Evolutionary conservation across 495 filamentous ascomycete genomes (phyloP), one percentile per base, ranked within the genome.

Genomic region (Penicillium waksmanii): DNA sequence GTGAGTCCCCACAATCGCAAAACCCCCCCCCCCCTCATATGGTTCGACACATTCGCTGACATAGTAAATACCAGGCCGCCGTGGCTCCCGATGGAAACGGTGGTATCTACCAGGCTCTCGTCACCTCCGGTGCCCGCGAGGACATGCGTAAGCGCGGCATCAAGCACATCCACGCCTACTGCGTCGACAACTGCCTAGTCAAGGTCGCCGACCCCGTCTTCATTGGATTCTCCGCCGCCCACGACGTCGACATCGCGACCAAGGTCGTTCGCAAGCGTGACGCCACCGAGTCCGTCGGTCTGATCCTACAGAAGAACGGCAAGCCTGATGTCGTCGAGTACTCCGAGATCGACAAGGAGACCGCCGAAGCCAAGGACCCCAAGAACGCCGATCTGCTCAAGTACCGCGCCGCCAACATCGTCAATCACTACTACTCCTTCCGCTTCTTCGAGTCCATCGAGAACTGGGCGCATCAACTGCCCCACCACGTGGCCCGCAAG

Each of bases 341-440:
- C 81, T 96, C 92, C 13, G 95, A 99, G 75, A 98, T 99, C 65
- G 91, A 96, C 81, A 75, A 86, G 58, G 87, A 84, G 49, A 92
- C 89, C 3, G 89, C 94, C 36, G 93, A 96, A 70, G 93, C 93
- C 63, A 86, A 89, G 71, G 95, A 99, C 71, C 81, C 89, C 54
- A 89, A 91, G 72, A 87, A 98, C 67, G 81, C 83, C 2, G 86
- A 85, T 46, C 80, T 98, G 53, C 85, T 99, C 69, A 96, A 92
- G 77, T 97, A 96, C 87, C 88, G 95, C 44, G 94, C 95, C 51
- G 95, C 93, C 62, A 99, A 99, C 78, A 99, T 99, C 60, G 95
- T 99, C 77, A 99, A 99, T 83, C 95, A 99, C 82, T 99, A 97
- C 84, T 99, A 99, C 81, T 93, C 89, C 35, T 96, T 92, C 82